A percentile compares a stretch with the other conserved stretches of the same genome.
These are phyloP conservation scores for Bacidia rubella DNA, from an alignment of 495 filamentous ascomycete genomes.

Conservation along the genomic window DNA sequence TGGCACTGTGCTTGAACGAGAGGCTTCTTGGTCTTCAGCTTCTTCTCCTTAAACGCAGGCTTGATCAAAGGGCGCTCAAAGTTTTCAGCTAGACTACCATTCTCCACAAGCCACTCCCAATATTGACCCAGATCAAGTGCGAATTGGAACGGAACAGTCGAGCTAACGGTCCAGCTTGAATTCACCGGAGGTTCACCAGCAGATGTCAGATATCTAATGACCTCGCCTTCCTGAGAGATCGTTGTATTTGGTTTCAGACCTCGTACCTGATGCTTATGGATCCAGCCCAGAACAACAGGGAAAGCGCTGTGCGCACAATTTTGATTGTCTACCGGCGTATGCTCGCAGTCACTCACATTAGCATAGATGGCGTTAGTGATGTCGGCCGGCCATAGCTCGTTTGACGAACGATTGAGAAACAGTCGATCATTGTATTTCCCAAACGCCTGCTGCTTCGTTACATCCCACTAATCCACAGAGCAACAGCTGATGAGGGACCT, in stretches of 20 bases:
- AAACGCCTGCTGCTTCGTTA: conserved; percentile 1
- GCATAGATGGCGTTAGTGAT: conserved; percentile 9
- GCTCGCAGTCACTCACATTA: background rate
- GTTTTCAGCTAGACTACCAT: conserved; percentile 1
- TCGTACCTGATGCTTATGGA: conserved; percentile 4
- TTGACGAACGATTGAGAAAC: conserved; percentile 7
- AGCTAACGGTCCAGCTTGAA: conserved; percentile 10
- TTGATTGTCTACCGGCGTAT: background rate
- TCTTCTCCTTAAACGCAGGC: conserved; percentile 6
- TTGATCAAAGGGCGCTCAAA: conserved; percentile 6
- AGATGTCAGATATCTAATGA: conserved; percentile 9
- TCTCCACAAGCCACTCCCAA: conserved; percentile 14
- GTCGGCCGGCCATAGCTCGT: conserved; percentile 8
- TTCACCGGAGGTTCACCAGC: conserved; percentile 4
- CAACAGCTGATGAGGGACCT: conserved; percentile 11
- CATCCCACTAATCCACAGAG: conserved; percentile 12
- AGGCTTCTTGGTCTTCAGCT: conserved; percentile 3
- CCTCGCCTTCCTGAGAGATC: conserved; percentile 1
- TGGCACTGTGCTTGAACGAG: conserved; percentile 12
- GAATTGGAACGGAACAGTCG: conserved; percentile 3
- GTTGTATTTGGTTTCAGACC: conserved; percentile 10
- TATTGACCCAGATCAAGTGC: conserved; percentile 6
- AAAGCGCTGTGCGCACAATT: conserved; percentile 3
- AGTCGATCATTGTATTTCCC: conserved; percentile 6
- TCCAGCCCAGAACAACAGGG: conserved; percentile 1